These are phyloP conservation scores for Coniochaeta prunicola DNA, from an alignment of 2,329 filamentous ascomycete genomes.

Conservation along the genomic window DNA sequence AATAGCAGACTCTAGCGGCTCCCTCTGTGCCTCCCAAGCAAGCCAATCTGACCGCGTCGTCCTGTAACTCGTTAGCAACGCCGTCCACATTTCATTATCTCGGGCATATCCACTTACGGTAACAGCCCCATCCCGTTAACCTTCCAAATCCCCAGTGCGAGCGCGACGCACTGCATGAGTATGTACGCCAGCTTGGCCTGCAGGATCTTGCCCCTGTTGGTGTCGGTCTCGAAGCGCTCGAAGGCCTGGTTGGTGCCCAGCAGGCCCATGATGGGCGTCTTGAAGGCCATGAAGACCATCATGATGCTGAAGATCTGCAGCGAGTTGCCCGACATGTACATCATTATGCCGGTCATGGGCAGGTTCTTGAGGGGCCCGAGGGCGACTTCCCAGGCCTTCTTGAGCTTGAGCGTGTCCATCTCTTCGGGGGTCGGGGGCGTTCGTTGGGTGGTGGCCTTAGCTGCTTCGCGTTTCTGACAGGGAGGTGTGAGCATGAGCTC, in stretches of 20 bases:
- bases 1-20: slow-evolving; percentile 59
- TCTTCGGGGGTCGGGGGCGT: slow-evolving; percentile 70
- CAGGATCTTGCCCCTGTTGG: slow-evolving; percentile 65
- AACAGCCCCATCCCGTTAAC: slow-evolving; percentile 93
- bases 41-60: slow-evolving; percentile 97
- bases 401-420: slow-evolving; percentile 92
- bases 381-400: slow-evolving; percentile 98
- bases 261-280: slow-evolving; percentile 83
- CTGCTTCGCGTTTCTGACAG: slow-evolving; percentile 38
- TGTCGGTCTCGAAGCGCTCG: slow-evolving; percentile 78
- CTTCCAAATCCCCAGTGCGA: slow-evolving; percentile 90
- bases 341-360: slow-evolving; percentile 98
- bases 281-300: slow-evolving; percentile 99
- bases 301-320: slow-evolving; percentile 99
- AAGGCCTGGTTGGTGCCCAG: slow-evolving; percentile 82
- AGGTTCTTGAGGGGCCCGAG: slow-evolving; percentile 88
- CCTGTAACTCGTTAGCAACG: slow-evolving; percentile 33
- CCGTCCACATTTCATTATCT: not conserved
- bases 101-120: slow-evolving; percentile 55
- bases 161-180: slow-evolving; percentile 73
- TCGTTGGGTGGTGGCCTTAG: slow-evolving; percentile 44
- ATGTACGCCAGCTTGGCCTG: slow-evolving; percentile 85
- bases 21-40: slow-evolving; percentile 79
- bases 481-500: not conserved
- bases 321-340: slow-evolving; percentile 99